Evolutionary conservation across 129 eudicot genomes (phyloP), one percentile per base, ranked within the genome.

Genomic region (Kitagawia praeruptora): DNA sequence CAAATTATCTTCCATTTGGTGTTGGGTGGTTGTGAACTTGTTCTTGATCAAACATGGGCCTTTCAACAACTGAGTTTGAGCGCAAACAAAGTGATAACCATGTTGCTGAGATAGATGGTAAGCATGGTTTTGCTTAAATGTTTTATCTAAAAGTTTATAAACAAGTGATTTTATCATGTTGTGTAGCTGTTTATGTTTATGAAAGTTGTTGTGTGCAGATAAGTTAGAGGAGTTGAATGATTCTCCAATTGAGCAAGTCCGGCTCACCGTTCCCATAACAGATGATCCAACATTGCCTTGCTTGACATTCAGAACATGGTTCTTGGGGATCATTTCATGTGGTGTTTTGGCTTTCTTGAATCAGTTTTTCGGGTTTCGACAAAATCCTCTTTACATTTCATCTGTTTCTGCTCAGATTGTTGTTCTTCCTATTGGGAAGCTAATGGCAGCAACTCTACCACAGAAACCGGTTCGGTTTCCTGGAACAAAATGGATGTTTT

Each of bases 221-320:
- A 75, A 47, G 18, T 70, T 88, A 83, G 89, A 91, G 13, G 97
- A 89, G 82, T 79, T 83, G 72, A 86, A 93, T 58, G 94, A 93
- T 86, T 86, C 66, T 49, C 98, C 98, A 18, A 85, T 91, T 72
- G 96, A 93, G 82, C 87, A 93, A 91, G 98, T 93, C 76, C 70
- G 92, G 56, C 87, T 93, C 0, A 93, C 98, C 0, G 98, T 93
- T 48, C 91, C 98, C 1, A 89, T 86, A 46, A 89, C 91, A 0
- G 98, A 93, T 61, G 96, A 93, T 80, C 96, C 98, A 74, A 86
- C 89, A 2, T 49, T 89, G 69, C 98, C 96, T 56, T 87, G 92
- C 40, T 86, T 93, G 83, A 93, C 98, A 11, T 83, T 93, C 54
- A 64, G 96, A 58, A 93, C 96, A 74, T 93, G 98, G 98, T 84